Base-by-base conservation (phyloP, 495 filamentous ascomycete species). In the Neurospora sp. region DNA sequence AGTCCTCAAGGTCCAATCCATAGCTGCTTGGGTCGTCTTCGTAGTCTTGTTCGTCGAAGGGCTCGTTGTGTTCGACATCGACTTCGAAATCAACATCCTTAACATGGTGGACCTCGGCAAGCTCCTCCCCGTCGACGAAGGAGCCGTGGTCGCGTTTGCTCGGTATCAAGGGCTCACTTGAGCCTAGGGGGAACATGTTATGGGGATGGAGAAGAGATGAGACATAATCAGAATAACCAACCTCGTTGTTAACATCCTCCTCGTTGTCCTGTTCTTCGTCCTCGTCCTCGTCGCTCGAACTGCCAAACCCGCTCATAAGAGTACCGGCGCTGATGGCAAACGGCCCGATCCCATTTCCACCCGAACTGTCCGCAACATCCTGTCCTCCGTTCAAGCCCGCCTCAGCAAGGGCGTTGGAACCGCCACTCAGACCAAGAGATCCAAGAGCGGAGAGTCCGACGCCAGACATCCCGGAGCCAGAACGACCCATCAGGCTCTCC, bases 231-330 rank as follows among this genome's bases (percentile, higher is more conserved):
- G 79, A 79, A 75, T 71, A 48, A 82, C 83, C 79, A 78, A 87
- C 85, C 85, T 87, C 85, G 66, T 83, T 85, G 73, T 84, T 84
- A 41, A 88, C 84, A 75, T 89, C 87, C 69, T 89, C 89, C 74
- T 96, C 94, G 73, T 91, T 93, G 70, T 94, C 91, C 77, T 94
- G 94, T 71, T 94, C 92, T 74, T 99, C 96, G 76, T 98, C 96
- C 75, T 99, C 96, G 72, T 98, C 96, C 77, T 98, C 96, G 75
- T 97, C 94, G 78, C 94, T 97, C 14, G 93, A 97, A 83, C 92
- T 96, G 75, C 92, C 94, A 81, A 98, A 99, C n/a, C 93, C 94
- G 79, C 93, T 96, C 72, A 94, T 86, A n/a, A 97, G 84, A 40
- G 91, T 90, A 72, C 88, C 89, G 46, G 88, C 86, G 75, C 89